Conservation (phyloP, 495 filamentous ascomycete species). For the Venustampulla echinocandica region DNA sequence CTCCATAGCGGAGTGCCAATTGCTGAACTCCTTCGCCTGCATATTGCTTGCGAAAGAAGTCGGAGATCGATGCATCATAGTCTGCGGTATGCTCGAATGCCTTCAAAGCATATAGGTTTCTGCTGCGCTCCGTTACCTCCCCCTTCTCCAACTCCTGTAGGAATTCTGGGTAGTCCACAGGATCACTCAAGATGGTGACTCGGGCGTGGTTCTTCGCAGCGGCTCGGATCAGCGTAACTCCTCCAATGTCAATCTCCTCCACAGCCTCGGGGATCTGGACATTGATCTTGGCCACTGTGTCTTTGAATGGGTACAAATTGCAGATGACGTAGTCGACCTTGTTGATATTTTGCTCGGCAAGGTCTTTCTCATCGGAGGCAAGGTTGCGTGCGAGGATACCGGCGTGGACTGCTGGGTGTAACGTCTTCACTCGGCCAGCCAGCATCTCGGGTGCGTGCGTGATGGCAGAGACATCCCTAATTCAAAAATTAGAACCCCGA, state of each 20-base stretch:
- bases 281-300: constrained; percentile 91
- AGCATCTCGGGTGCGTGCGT: constrained; percentile 99
- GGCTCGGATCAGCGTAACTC: constrained; percentile 90
- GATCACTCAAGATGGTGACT: constrained; percentile 91
- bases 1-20: constrained; percentile 80
- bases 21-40: constrained; percentile 77
- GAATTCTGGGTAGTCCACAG: constrained; percentile 87
- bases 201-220: constrained; percentile 96
- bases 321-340: constrained; percentile 98
- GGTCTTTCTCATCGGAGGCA: constrained; percentile 88
- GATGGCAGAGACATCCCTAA: constrained; percentile 89
- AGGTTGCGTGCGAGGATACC: constrained; percentile 88
- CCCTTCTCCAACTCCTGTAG: constrained; percentile 80
- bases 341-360: constrained; percentile 91
- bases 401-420: constrained; percentile 91
- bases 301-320: constrained; percentile 98
- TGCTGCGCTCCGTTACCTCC: constrained; percentile 71
- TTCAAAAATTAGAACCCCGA: background rate
- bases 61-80: constrained; percentile 88
- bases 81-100: constrained; percentile 98
- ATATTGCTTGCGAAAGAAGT: constrained; percentile 96
- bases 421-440: constrained; percentile 89
- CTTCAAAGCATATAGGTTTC: constrained; percentile 86
- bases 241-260: constrained; percentile 97
- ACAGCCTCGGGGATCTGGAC: constrained; percentile 94